Base-by-base conservation (phyloP, 331 rosid genomes). In the Prunus yedoensis region DNA sequence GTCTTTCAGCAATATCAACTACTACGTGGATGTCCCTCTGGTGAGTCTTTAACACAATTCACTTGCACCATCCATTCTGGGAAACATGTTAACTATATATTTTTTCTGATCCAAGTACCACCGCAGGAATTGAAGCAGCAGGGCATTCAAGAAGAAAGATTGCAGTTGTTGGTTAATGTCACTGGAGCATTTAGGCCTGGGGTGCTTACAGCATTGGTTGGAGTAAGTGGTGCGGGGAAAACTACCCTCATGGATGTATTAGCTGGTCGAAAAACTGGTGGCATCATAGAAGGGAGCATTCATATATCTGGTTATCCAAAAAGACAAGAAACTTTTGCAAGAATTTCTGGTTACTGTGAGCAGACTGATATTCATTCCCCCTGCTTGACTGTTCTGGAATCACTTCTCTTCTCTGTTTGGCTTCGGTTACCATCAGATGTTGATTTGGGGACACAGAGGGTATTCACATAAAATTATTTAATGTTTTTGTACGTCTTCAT, bases 261-360 rank as follows among this genome's bases (percentile, higher is more conserved):
- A 76, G 98, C 99, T 57, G 99, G 98, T 81, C 87, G 99, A 83
- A 95, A 95, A 87, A 95, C 99, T n/a, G 98, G 97, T 47, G 98
- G 99, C 38, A 38, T 83, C 78, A 84, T 95, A 63, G 99, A 95
- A 86, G 99, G 98, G 71, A 81, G 38, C 82, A 79, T 91, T 51
- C 79, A 79, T 56, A 91, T 95, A 80, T 95, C 98, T 82, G 99
- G 99, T 73, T 83, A 92, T 87, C 96, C 90, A 68, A 95, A 95
- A 91, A 87, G 85, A 32, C 98, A 95, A 80, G 98, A 90, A 57
- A 85, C 98, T 54, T 95, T 95, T 72, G 99, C 99, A 75, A 92
- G 99, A 89, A 83, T 95, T 83, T 92, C 99, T 64, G 99, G 99
- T 76, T 95, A 95, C 83, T 95, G 99, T 81, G 99, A 95, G 90